Percentiles rank a stretch among this genome's conserved stretches.
These are phyloP conservation scores for Chrysoporthe puriensis DNA, from an alignment of 2,329 filamentous ascomycete species.

Conservation along the genomic window DNA sequence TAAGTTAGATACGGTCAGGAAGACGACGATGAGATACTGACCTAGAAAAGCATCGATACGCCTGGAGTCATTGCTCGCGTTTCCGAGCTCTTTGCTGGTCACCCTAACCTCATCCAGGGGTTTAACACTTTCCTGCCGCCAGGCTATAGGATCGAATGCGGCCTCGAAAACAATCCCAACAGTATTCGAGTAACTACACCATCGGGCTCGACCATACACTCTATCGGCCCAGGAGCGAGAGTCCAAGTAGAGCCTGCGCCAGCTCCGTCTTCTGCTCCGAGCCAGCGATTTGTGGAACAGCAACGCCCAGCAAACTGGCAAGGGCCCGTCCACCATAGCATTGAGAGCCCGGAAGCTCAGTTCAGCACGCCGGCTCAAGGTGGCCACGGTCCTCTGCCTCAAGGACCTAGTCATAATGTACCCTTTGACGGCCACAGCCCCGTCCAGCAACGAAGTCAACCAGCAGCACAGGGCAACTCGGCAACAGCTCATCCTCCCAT, in stretches of 20 bases:
- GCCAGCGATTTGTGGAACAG: slow-evolving; percentile 52
- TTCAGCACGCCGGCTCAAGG: slow-evolving; percentile 62
- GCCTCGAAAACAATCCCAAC: slow-evolving; percentile 90
- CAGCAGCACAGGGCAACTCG: slow-evolving; percentile 40
- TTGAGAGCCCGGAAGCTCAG: slow-evolving; percentile 65
- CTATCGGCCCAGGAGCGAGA: slow-evolving; percentile 65
- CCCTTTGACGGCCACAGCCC: slow-evolving; percentile 39
- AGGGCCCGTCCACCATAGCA: slow-evolving; percentile 57
- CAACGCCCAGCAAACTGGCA: slow-evolving; percentile 57
- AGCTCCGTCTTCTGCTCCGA: slow-evolving; percentile 42
- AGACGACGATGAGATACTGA: slow-evolving; percentile 26
- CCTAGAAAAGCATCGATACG: slow-evolving; percentile 77
- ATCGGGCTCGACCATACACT: slow-evolving; percentile 94
- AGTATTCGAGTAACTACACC: slow-evolving; percentile 96
- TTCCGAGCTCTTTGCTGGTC: slow-evolving; percentile 91
- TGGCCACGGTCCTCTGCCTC: slow-evolving; percentile 52
- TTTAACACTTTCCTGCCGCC: slow-evolving; percentile 98
- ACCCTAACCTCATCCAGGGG: slow-evolving; percentile 93
- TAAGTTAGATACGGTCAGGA: slow-evolving; percentile 50
- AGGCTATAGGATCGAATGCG: slow-evolving; percentile 95
- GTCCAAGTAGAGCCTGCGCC: slow-evolving; percentile 48
- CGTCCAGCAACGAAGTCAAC: slow-evolving; percentile 37
- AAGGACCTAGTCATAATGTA: slow-evolving; percentile 37
- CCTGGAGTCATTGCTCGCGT: slow-evolving; percentile 97
- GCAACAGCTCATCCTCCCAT: slow-evolving; percentile 48